phyloP scores from a whole-genome alignment of 2,329 filamentous ascomycete genomes.

The Claviceps cyperi region DNA sequence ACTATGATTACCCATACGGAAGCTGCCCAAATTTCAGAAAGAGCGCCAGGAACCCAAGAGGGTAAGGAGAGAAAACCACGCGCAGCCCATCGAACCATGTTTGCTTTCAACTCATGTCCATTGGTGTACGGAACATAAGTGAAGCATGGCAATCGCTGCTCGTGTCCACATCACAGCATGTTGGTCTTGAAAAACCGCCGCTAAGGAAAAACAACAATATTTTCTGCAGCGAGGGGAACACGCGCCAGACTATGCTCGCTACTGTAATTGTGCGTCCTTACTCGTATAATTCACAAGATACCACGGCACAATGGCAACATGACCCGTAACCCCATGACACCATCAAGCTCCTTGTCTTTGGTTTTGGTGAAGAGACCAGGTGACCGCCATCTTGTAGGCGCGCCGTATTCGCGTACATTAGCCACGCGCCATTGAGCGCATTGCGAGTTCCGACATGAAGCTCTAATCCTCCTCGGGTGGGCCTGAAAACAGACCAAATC shows the following conservation, averaged over 20 bases:
- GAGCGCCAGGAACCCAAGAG: no score
- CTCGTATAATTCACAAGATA: background rate
- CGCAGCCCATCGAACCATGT: background rate
- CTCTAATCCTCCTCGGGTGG: conserved; percentile 41
- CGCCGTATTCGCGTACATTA: background rate
- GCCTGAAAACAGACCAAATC: conserved; percentile 60
- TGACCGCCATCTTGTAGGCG: background rate
- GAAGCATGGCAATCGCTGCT: conserved; percentile 9
- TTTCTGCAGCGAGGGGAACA: conserved; percentile 12
- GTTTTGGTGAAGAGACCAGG: background rate
- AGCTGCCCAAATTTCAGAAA: no score
- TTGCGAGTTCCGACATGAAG: conserved; percentile 3
- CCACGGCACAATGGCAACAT: background rate
- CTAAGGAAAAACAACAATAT: conserved; percentile 13
- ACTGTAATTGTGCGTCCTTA: conserved; percentile 14
- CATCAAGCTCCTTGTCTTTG: background rate
- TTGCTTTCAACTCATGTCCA: conserved; percentile 2
- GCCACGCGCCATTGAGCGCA: conserved; percentile 1
- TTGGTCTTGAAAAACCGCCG: conserved; percentile 12
- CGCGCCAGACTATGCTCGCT: conserved; percentile 22
- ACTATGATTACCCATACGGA: no score
- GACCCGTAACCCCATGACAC: background rate
- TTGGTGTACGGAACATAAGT: conserved; percentile 1
- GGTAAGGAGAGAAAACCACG: background rate
- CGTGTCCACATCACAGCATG: conserved; percentile 19